Conservation (phyloP, 257 asterid genomes). For the Nicotiana sylvestris region DNA sequence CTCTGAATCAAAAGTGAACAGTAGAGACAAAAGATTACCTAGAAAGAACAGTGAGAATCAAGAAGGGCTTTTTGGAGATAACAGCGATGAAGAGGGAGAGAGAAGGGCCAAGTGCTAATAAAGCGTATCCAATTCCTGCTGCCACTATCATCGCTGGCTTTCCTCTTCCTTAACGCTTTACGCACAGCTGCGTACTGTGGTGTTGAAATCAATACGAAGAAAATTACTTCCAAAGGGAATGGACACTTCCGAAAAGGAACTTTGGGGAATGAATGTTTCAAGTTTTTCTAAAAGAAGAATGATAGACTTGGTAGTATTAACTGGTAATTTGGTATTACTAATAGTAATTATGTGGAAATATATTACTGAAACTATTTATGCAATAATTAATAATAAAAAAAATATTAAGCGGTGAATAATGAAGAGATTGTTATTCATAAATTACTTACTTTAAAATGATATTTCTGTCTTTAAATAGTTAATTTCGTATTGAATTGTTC, state of each 20-base stretch:
- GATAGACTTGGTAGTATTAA: no score
- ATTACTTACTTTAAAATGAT: no score
- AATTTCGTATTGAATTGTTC: no score
- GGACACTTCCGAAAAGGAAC: neutral
- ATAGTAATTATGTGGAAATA: no score
- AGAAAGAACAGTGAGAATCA: conserved; percentile 76
- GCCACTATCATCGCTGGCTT: conserved; percentile 60
- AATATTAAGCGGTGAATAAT: no score
- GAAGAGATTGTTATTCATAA: no score
- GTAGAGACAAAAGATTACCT: conserved; percentile 34
- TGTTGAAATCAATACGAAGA: neutral
- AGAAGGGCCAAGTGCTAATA: conserved; percentile 79
- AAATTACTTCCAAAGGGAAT: neutral
- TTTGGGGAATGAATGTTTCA: neutral
- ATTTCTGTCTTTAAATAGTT: no score
- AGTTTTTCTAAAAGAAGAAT: neutral
- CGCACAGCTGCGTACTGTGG: neutral
- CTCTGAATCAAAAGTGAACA: neutral
- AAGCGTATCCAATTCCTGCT: conserved; percentile 79
- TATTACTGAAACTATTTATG: no score
- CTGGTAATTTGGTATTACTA: no score
- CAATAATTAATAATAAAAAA: no score
- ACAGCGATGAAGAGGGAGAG: conserved; percentile 73
- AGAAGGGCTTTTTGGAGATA: conserved; percentile 80
- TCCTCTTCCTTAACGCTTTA: neutral